Conservation (phyloP, 169 alveolate species). For the Perkinsus marinus region DNA sequence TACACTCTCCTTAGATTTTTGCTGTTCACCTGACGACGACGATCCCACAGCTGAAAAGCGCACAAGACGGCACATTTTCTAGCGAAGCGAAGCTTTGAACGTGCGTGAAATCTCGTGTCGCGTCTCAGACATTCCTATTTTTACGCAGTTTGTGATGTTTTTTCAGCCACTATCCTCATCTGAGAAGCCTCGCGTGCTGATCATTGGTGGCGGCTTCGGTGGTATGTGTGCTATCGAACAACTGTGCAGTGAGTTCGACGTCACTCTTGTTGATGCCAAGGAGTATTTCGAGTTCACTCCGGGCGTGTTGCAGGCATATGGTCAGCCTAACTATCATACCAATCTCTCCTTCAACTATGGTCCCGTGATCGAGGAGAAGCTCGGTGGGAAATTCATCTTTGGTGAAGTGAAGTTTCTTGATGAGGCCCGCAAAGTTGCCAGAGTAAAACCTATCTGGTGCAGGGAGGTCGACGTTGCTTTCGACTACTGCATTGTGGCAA, state of each 20-base stretch:
- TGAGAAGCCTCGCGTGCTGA: not conserved
- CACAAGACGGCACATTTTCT: not conserved
- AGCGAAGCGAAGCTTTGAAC: not conserved
- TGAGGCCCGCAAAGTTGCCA: not conserved
- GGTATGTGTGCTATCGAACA: conserved; percentile 11
- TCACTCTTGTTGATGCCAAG: conserved; percentile 15
- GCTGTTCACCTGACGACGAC: not conserved
- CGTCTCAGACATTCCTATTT: not conserved
- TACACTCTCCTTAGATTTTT: not conserved
- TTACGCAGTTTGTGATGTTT: not conserved
- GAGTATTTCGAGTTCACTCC: conserved; percentile 11
- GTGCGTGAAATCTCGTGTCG: not conserved
- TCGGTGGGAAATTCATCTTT: conserved; percentile 25
- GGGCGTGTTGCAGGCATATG: conserved; percentile 20
- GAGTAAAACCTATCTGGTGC: not conserved
- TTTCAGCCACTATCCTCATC: not conserved
- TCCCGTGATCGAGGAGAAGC: conserved; percentile 19
- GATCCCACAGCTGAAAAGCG: not conserved
- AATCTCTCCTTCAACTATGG: conserved; percentile 13
- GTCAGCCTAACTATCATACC: conserved; percentile 16
- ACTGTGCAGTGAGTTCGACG: conserved; percentile 5
- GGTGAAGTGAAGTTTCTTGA: conserved; percentile 17
- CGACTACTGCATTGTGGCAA: conserved; percentile 28
- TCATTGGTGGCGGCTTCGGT: conserved; percentile 16
- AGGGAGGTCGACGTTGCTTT: conserved; percentile 11